Evolutionary conservation across 306 rosid species (phyloP).

Genomic region (Lagenaria siceraria): DNA sequence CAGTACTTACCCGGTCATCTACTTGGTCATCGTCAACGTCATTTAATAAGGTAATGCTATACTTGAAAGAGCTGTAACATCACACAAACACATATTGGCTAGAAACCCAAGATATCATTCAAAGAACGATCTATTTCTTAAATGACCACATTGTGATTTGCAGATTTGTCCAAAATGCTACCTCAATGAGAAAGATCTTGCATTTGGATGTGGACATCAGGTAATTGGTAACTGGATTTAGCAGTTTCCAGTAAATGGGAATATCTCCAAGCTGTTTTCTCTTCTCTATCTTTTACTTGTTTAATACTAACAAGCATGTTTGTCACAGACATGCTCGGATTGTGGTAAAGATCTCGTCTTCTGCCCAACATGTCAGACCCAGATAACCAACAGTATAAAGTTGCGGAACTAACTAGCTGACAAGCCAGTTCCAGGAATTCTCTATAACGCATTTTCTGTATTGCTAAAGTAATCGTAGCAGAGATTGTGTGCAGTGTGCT

Average conservation of each 20-base stretch:
- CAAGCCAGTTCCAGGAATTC: background rate
- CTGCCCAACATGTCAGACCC: constrained; percentile 2
- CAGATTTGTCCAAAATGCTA: constrained; percentile 2
- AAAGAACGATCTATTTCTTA: background rate
- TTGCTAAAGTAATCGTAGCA: background rate
- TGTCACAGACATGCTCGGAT: background rate
- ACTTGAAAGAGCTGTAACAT: background rate
- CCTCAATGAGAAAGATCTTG: background rate
- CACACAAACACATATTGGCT: background rate
- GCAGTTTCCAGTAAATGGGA: background rate
- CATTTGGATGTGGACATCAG: constrained; percentile 4
- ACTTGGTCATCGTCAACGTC: background rate
- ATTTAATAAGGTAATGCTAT: background rate
- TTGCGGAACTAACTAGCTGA: background rate
- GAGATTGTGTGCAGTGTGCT: background rate
- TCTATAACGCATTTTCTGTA: background rate
- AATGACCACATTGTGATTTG: background rate
- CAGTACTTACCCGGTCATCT: background rate
- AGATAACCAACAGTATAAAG: background rate
- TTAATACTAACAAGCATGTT: background rate
- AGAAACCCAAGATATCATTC: background rate
- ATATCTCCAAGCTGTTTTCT: background rate
- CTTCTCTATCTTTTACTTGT: background rate
- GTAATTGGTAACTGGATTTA: background rate
- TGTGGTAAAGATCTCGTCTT: background rate